Percentiles rank a stretch among this genome's conserved stretches.
Conservation (phyloP, 2,329 filamentous ascomycete species). For the Colletotrichum shisoi region DNA sequence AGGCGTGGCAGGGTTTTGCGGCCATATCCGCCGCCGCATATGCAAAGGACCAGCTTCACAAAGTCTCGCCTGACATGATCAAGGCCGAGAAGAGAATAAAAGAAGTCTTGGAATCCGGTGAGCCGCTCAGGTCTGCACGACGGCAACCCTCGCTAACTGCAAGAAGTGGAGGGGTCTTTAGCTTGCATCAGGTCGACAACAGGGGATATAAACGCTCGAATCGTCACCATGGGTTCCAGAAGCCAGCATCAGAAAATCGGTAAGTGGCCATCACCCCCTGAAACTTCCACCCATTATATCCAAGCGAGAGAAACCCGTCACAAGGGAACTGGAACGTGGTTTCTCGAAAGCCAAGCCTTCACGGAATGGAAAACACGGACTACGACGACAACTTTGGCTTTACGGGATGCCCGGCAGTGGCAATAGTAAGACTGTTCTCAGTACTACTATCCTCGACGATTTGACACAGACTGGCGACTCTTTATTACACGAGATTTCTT, state of each 20-base stretch:
- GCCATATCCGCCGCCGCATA: constrained; percentile 48
- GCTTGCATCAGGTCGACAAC: not conserved
- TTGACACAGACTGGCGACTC: not conserved
- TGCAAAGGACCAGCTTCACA: constrained; percentile 34
- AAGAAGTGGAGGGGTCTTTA: not conserved
- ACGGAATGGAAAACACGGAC: constrained; percentile 36
- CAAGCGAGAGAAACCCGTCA: constrained; percentile 34
- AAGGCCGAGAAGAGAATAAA: constrained; percentile 33
- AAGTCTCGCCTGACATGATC: constrained; percentile 37
- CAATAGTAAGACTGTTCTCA: constrained; percentile 41
- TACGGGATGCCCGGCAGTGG: constrained; percentile 40
- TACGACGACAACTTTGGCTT: constrained; percentile 40
- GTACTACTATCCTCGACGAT: constrained; percentile 38
- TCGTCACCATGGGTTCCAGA: not conserved
- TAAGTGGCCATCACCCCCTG: constrained; percentile 36
- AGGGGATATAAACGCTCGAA: not conserved
- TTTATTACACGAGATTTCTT: constrained; percentile 34
- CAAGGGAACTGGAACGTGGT: constrained; percentile 34
- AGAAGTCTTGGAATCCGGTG: constrained; percentile 2
- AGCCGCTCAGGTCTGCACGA: not conserved
- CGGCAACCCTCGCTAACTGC: not conserved
- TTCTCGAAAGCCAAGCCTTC: constrained; percentile 32
- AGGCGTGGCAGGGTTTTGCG: constrained; percentile 50
- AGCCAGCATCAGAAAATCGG: not conserved
- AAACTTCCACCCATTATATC: constrained; percentile 31